phyloP scores from a whole-genome alignment of 306 rosid genomes.

The Astragalus glycyphyllos region DNA sequence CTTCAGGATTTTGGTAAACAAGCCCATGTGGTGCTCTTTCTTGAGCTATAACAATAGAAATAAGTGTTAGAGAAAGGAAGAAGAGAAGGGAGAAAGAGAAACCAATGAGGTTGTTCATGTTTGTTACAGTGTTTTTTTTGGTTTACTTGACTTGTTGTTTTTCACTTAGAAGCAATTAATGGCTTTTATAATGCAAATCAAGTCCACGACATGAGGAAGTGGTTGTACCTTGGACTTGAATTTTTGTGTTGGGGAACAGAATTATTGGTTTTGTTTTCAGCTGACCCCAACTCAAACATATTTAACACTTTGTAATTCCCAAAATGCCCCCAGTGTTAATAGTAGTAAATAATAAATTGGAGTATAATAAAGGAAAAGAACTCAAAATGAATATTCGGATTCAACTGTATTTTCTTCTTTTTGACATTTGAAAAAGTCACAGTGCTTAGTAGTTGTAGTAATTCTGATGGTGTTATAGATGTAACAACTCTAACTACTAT shows the following conservation, averaged over 20 bases:
- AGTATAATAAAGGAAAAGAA: background rate
- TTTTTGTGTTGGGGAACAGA: slow-evolving; percentile 62
- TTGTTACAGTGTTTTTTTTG: slow-evolving; percentile 24
- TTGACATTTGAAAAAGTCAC: background rate
- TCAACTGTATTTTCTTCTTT: background rate
- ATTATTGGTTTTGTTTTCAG: slow-evolving; percentile 54
- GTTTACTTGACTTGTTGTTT: slow-evolving; percentile 5
- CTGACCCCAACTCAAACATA: background rate
- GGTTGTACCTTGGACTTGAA: slow-evolving; percentile 70
- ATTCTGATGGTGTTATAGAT: slow-evolving; percentile 31
- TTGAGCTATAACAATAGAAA: slow-evolving; percentile 57
- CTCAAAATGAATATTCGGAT: background rate
- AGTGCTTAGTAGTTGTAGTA: background rate
- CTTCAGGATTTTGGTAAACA: slow-evolving; percentile 59
- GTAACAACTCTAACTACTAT: slow-evolving; percentile 44
- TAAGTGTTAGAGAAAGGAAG: slow-evolving; percentile 52
- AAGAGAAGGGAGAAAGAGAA: slow-evolving; percentile 52
- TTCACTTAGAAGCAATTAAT: slow-evolving; percentile 31
- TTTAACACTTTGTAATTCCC: slow-evolving; percentile 19
- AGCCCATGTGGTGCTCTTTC: slow-evolving; percentile 94
- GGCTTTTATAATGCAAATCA: slow-evolving; percentile 59
- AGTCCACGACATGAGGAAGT: slow-evolving; percentile 43
- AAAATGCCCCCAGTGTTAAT: slow-evolving; percentile 22
- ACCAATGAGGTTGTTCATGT: slow-evolving; percentile 46
- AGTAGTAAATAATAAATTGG: background rate